Base-by-base conservation (phyloP, 768 basidiomycete genomes). In the Lepiota subincarnata region DNA sequence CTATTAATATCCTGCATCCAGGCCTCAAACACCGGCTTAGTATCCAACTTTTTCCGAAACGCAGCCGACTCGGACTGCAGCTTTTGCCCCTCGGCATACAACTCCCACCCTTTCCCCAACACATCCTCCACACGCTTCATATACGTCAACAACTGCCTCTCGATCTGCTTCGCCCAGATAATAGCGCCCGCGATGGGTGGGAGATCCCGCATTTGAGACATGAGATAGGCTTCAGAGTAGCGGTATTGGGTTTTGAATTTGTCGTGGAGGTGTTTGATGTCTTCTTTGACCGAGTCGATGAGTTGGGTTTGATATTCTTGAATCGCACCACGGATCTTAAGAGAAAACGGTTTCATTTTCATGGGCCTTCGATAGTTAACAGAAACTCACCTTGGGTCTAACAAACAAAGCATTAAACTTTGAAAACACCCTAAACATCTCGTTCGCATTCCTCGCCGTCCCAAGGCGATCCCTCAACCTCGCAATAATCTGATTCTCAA, bases 121-220 rank as follows among this genome's bases (percentile, higher is more conserved):
- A 99, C 97, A 66, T 98, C 96, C 64, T 98, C 97, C 47, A 98
- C 96, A 13, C 96, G 89, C 68, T 95, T 96, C 96, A 99, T 99
- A 74, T 98, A 98, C 0, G 92, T 86, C 54, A 88, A 78, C 2
- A 99, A 83, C 64, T 99, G 97, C 3, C 94, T 84, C 63, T 98
- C 96, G 57, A 99, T 99, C 73, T 98, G 97, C n/a, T 89, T 81
- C 0, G 97, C 96, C 97, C 97, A 99, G 61, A 96, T 92, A 68
- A 98, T 97, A 14, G 97, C 92, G 22, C 94, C 92, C 1, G 97
- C 92, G 50, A 99, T 97, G n/a, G 95, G 93, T 1, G 96, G 96
- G 8, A 98, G 77, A 67, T 99, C 97, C 20, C 97, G 92, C 85
- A 98, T 92, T 68, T 97, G 94, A 0, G 95, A 88, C 96, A 98